A percentile compares a stretch with the other conserved stretches of the same genome.
These are phyloP conservation scores for Daucus carota DNA, from an alignment of 129 eudicot genomes.

Conservation along the genomic window DNA sequence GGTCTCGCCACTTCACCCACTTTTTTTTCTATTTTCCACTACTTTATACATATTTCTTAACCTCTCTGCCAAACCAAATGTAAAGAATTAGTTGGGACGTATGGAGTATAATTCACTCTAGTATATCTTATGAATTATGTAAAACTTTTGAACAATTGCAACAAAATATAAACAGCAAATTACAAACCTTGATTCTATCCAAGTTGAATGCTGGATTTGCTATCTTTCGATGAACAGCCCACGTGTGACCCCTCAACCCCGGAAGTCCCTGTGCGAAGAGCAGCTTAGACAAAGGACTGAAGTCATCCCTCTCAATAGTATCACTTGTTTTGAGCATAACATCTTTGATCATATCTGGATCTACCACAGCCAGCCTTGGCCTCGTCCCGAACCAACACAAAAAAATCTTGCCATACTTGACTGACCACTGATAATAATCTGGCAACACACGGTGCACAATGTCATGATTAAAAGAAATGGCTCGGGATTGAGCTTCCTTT, in stretches of 20 bases:
- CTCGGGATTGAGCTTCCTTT: conserved; percentile 5
- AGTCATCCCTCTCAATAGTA: conserved; percentile 10
- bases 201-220: conserved; percentile 25
- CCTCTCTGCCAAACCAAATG: too few species aligned
- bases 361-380: conserved; percentile 21
- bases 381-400: conserved; percentile 32
- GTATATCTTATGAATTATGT: too few species aligned
- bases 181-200: conserved; percentile 35
- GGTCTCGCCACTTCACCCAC: too few species aligned
- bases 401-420: conserved; percentile 24
- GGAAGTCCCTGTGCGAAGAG: conserved; percentile 34
- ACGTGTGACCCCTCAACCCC: conserved; percentile 24
- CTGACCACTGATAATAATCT: conserved; percentile 28
- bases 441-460: conserved; percentile 21
- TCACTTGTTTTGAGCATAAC: conserved; percentile 13
- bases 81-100: too few species aligned
- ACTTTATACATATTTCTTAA: too few species aligned
- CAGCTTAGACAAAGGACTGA: conserved; percentile 23
- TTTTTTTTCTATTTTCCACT: too few species aligned
- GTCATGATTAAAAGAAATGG: conserved; percentile 17
- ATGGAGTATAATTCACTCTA: too few species aligned
- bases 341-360: conserved; percentile 34
- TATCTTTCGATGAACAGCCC: conserved; percentile 33
- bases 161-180: too few species aligned
- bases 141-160: too few species aligned